Conservation (phyloP, 2,329 filamentous ascomycete species). For the Setomelanomma holmii region DNA sequence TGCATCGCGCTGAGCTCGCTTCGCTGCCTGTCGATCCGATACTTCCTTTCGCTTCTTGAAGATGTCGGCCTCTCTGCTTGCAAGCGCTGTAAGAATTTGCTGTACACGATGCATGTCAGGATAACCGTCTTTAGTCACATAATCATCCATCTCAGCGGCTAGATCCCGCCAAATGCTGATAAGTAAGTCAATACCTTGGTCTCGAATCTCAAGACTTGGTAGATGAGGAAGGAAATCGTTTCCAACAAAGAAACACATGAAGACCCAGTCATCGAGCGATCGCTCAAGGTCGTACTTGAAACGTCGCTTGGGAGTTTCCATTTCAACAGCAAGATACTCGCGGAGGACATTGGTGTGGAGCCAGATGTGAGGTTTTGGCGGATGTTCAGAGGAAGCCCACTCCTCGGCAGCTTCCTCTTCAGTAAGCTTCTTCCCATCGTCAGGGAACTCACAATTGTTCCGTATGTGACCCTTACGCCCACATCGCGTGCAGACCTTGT, state of each 20-base stretch:
- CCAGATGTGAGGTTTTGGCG: conserved; percentile 96
- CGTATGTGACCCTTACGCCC: conserved; percentile 92
- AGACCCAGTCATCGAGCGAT: conserved; percentile 96
- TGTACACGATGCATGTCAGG: conserved; percentile 89
- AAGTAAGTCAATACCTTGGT: conserved; percentile 95
- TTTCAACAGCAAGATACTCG: conserved; percentile 91
- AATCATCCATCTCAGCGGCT: conserved; percentile 88
- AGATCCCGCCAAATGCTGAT: conserved; percentile 98
- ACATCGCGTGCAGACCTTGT: conserved; percentile 86
- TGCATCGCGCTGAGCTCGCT: conserved; percentile 63
- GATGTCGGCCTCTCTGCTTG: conserved; percentile 91
- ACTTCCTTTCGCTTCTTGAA: conserved; percentile 86
- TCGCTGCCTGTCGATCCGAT: conserved; percentile 83
- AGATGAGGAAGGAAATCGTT: conserved; percentile 98
- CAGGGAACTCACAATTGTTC: conserved; percentile 69
- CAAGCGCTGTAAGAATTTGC: conserved; percentile 84
- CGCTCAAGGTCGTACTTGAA: conserved; percentile 94
- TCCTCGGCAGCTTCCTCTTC: conserved; percentile 74
- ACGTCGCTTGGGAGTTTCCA: conserved; percentile 79
- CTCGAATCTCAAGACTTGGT: conserved; percentile 95
- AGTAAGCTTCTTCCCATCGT: conserved; percentile 70
- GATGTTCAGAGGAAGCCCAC: conserved; percentile 40
- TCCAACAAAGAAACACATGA: conserved; percentile 98
- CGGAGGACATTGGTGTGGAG: conserved; percentile 89
- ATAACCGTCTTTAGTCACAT: conserved; percentile 92